Evolutionary conservation across 208 protist species (phyloP).

Genomic region (Acanthamoeba quina): DNA sequence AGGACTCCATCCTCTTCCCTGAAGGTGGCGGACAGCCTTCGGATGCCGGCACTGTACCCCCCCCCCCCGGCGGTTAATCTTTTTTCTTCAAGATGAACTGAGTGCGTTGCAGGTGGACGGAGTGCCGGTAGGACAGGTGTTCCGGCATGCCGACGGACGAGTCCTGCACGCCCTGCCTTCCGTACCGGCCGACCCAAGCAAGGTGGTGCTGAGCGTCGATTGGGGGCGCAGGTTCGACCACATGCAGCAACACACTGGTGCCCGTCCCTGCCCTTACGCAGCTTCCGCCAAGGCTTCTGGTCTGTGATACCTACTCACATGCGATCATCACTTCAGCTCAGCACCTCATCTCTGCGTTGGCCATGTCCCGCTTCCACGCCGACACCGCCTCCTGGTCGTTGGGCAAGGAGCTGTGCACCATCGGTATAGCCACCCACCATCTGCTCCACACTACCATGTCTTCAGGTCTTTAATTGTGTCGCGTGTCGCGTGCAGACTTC

Average conservation of each 20-base stretch:
- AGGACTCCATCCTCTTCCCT: slow-evolving; percentile 69
- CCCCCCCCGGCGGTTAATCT: background rate
- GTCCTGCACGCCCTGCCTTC: slow-evolving; percentile 42
- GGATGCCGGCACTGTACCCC: slow-evolving; percentile 57
- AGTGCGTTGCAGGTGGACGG: slow-evolving; percentile 8
- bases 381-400: slow-evolving; percentile 92
- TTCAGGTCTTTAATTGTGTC: too few species aligned
- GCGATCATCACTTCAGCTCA: slow-evolving; percentile 79
- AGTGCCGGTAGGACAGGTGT: background rate
- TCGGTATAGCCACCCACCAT: background rate
- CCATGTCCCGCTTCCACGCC: slow-evolving; percentile 87
- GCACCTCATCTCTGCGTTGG: slow-evolving; percentile 92
- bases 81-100: background rate
- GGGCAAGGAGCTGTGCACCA: slow-evolving; percentile 73
- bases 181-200: background rate
- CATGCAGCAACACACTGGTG: slow-evolving; percentile 93
- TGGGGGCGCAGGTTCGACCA: slow-evolving; percentile 92
- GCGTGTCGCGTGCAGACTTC: background rate
- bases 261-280: background rate
- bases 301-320: background rate
- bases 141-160: slow-evolving; percentile 6
- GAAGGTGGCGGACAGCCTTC: slow-evolving; percentile 73
- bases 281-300: background rate
- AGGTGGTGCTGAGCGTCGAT: slow-evolving; percentile 89
- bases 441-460: background rate